These are phyloP conservation scores for Mortierella sp. DNA, from an alignment of 371 early-diverging fungal species.

Conservation along the genomic window DNA sequence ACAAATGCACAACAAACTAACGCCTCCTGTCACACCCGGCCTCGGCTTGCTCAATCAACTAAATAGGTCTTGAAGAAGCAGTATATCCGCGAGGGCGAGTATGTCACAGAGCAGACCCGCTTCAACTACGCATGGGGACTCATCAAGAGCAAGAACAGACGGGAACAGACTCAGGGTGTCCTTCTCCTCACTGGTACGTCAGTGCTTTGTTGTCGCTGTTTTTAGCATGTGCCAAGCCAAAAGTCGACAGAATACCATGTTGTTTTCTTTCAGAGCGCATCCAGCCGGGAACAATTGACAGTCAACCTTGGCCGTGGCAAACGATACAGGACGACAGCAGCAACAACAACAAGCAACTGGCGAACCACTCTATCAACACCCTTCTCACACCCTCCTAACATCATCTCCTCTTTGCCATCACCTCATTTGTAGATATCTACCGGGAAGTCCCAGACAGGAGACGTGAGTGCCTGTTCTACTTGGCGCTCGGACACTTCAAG, in stretches of 20 bases:
- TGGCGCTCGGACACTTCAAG: conserved; percentile 93
- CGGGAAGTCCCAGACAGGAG: conserved; percentile 85
- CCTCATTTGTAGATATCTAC: conserved; percentile 91
- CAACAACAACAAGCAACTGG: background rate
- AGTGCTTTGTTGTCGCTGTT: background rate
- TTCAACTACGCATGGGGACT: conserved; percentile 98
- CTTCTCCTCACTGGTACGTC: conserved; percentile 79
- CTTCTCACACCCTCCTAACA: background rate
- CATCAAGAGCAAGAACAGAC: conserved; percentile 73
- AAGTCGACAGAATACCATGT: background rate
- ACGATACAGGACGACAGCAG: background rate
- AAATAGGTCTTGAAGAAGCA: conserved; percentile 78
- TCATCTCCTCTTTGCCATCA: background rate
- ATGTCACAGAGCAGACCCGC: conserved; percentile 87
- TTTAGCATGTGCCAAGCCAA: conserved; percentile 8
- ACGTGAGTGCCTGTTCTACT: conserved; percentile 95
- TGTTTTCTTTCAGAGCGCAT: background rate
- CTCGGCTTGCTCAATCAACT: background rate
- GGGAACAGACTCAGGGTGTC: conserved; percentile 83
- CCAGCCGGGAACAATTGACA: background rate
- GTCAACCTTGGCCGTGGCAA: background rate
- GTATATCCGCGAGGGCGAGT: conserved; percentile 76
- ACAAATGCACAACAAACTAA: background rate
- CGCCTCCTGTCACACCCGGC: background rate
- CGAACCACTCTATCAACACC: background rate